Percentiles rank a stretch among this genome's conserved stretches.
These are phyloP conservation scores for Aspergillus nanangensis DNA, from an alignment of 495 filamentous ascomycete species.

Conservation along the genomic window DNA sequence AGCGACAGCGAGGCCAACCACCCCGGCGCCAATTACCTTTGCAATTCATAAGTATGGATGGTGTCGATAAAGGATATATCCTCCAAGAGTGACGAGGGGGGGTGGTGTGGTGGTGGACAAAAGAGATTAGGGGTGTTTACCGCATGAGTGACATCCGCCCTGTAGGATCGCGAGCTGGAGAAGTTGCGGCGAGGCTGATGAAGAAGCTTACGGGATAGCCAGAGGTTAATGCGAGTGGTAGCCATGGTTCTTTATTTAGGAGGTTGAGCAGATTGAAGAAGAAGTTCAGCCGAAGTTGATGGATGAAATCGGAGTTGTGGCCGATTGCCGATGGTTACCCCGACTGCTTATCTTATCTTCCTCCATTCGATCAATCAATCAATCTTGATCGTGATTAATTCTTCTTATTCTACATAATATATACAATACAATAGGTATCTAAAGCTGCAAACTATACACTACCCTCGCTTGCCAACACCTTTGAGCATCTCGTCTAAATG, in stretches of 20 bases:
- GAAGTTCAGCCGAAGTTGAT: background rate
- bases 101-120: background rate
- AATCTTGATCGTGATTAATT: too few relatives aligned
- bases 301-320: background rate
- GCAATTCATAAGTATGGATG: conserved; percentile 7
- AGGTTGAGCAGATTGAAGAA: conserved; percentile 1
- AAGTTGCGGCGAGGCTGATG: conserved; percentile 29
- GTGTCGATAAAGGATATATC: too few relatives aligned
- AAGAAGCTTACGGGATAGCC: conserved; percentile 2
- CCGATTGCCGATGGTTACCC: background rate
- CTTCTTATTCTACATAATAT: too few relatives aligned
- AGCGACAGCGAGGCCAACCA: conserved; percentile 87
- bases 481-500: conserved; percentile 45
- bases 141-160: conserved; percentile 79
- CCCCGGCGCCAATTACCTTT: conserved; percentile 84
- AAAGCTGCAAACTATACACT: too few relatives aligned
- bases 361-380: too few relatives aligned
- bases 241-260: background rate
- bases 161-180: conserved; percentile 26
- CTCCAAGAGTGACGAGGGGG: too few relatives aligned
- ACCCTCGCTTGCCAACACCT: conserved; percentile 33
- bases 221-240: background rate
- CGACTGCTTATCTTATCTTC: too few relatives aligned
- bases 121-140: conserved; percentile 36
- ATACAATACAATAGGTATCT: too few relatives aligned